phyloP scores from a whole-genome alignment of 768 basidiomycete species.

The Lentinula edodes region DNA sequence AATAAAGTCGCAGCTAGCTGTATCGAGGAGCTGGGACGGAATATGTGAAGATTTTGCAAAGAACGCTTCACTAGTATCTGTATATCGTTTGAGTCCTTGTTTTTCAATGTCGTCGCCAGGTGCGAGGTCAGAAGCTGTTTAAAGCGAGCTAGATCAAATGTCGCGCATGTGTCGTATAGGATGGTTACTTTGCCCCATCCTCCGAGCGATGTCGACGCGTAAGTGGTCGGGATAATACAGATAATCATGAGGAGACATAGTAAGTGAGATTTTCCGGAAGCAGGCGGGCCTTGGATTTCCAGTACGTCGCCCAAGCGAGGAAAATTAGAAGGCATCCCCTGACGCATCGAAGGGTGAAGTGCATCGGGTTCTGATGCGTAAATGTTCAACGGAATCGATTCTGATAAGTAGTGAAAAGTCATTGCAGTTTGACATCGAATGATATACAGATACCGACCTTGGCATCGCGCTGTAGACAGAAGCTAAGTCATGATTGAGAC shows the following conservation, averaged over 20 bases:
- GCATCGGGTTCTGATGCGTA: constrained; percentile 19
- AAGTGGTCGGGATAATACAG: constrained; percentile 46
- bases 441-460: constrained; percentile 10
- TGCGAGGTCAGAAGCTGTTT: constrained; percentile 44
- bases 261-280: constrained; percentile 77
- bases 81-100: constrained; percentile 11
- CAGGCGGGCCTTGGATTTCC: constrained; percentile 71
- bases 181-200: constrained; percentile 65
- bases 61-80: constrained; percentile 29
- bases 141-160: constrained; percentile 56
- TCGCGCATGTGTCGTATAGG: constrained; percentile 65
- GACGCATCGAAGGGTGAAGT: constrained; percentile 18
- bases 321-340: constrained; percentile 8
- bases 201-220: constrained; percentile 28
- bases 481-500: constrained; percentile 25
- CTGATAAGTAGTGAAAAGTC: not conserved
- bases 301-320: constrained; percentile 55
- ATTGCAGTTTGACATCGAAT: constrained; percentile 16
- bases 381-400: constrained; percentile 1
- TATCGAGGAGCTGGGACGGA: constrained; percentile 58
- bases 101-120: constrained; percentile 25
- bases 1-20: constrained; percentile 68
- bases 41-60: constrained; percentile 59
- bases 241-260: constrained; percentile 57
- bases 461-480: constrained; percentile 31